A percentile compares a stretch with the other conserved stretches of the same genome.
Conservation (phyloP, 257 asterid species). For the Ligustrum vulgare region DNA sequence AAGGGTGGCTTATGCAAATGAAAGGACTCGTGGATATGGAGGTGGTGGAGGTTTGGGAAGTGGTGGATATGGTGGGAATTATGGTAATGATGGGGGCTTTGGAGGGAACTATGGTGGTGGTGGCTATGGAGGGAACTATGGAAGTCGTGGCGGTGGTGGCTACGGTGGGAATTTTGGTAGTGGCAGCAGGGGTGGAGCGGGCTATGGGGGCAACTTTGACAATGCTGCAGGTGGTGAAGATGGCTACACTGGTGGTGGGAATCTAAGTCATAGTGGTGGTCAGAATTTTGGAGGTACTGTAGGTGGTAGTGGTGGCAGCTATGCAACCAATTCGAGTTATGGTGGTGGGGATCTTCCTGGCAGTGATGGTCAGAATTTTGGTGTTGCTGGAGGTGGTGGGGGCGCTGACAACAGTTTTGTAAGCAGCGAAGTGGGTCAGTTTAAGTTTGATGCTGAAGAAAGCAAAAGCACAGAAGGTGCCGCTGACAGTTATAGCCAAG, state of each 20-base stretch:
- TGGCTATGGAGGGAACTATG: neutral
- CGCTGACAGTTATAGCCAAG: conserved; percentile 23
- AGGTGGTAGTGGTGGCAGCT: neutral
- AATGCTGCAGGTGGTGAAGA: conserved; percentile 24
- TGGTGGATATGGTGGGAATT: conserved; percentile 14
- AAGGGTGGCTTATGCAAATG: conserved; percentile 73
- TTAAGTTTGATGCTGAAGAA: conserved; percentile 11
- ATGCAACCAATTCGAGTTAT: neutral
- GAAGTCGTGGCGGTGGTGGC: conserved; percentile 15
- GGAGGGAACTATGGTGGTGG: neutral
- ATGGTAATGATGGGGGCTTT: conserved; percentile 5
- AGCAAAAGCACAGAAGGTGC: conserved; percentile 21
- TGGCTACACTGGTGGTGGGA: conserved; percentile 8
- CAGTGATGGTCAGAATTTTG: conserved; percentile 28
- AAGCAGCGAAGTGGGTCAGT: neutral
- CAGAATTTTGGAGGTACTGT: neutral
- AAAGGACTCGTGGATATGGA: conserved; percentile 53
- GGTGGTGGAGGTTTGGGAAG: conserved; percentile 43
- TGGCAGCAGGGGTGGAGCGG: conserved; percentile 17
- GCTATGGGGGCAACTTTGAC: conserved; percentile 20
- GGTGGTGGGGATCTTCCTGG: conserved; percentile 13
- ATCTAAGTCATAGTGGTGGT: neutral
- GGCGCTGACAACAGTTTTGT: conserved; percentile 7
- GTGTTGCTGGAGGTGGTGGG: conserved; percentile 37
- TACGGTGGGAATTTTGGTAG: conserved; percentile 9